These are phyloP conservation scores for Leccinum insolens DNA, from an alignment of 1,284 basidiomycete genomes.

Conservation along the genomic window DNA sequence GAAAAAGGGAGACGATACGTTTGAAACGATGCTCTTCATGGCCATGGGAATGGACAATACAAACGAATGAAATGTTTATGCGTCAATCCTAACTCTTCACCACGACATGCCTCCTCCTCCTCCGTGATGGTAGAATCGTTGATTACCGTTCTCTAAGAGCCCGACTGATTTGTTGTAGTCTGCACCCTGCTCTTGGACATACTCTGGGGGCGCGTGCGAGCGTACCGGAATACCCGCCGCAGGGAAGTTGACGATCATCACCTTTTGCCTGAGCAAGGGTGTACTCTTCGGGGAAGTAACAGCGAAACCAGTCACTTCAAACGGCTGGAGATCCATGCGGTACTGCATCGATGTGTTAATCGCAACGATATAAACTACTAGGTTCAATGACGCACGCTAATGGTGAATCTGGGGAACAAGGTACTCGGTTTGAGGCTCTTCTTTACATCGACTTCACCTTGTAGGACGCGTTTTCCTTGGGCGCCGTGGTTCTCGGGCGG, in stretches of 20 bases:
- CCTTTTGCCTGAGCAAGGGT: conserved; percentile 43
- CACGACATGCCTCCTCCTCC: conserved; percentile 10
- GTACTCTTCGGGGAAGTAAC: conserved; percentile 25
- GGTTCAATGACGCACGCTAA: conserved; percentile 38
- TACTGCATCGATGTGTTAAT: conserved; percentile 40
- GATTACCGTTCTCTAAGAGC: conserved; percentile 60
- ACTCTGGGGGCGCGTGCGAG: conserved; percentile 60
- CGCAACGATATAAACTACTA: neutral
- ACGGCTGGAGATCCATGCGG: conserved; percentile 46
- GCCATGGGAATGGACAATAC: conserved; percentile 35
- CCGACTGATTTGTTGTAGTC: conserved; percentile 58
- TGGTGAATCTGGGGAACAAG: conserved; percentile 52
- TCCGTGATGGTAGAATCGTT: conserved; percentile 45
- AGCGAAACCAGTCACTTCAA: conserved; percentile 49
- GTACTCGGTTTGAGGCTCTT: conserved; percentile 53
- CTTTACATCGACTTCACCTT: conserved; percentile 55
- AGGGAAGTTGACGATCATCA: conserved; percentile 47
- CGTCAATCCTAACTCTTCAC: neutral
- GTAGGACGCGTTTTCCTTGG: conserved; percentile 39
- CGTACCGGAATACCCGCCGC: conserved; percentile 43
- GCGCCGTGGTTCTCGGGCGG: conserved; percentile 34
- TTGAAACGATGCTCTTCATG: conserved; percentile 71
- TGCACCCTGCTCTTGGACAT: conserved; percentile 43
- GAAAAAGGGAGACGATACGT: conserved; percentile 63
- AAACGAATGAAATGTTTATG: conserved; percentile 6